These are phyloP conservation scores for Microsporum canis DNA, from an alignment of 2,329 filamentous ascomycete species.

Conservation along the genomic window DNA sequence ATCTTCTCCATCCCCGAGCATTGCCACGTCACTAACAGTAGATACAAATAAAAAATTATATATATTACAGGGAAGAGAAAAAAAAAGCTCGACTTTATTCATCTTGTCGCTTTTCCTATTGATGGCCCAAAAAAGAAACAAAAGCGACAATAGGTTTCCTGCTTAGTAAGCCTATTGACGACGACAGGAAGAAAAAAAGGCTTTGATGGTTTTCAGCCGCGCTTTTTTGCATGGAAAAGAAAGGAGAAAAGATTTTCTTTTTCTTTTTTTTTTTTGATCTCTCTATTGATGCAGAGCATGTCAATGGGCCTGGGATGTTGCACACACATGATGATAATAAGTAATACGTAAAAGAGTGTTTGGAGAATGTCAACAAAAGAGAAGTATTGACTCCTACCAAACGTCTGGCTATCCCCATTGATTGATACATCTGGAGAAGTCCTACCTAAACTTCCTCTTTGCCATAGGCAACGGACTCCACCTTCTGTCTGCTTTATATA, in stretches of 20 bases:
- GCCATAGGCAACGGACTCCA: background rate
- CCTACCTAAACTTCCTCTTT: background rate
- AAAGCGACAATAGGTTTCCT: background rate
- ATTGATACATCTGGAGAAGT: background rate
- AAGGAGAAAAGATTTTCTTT: background rate
- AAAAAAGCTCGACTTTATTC: background rate
- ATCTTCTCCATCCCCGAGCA: background rate
- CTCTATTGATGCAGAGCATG: background rate
- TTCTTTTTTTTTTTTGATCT: no score
- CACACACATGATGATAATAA: background rate
- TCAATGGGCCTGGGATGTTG: background rate
- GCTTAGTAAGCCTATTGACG: constrained; percentile 1
- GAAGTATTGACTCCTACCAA: background rate
- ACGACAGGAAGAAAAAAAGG: background rate
- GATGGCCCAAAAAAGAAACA: background rate
- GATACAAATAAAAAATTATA: no score
- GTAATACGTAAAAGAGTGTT: background rate
- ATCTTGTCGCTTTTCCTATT: background rate
- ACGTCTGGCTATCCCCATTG: background rate
- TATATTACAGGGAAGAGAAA: no score
- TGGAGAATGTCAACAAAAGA: background rate
- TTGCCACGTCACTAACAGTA: no score
- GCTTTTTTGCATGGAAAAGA: background rate
- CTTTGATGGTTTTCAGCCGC: background rate
- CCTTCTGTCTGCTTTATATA: background rate